A percentile compares a stretch with the other conserved stretches of the same genome.
Conservation (phyloP, 176 grass and related monocot species). For the Saccharum spontaneum region DNA sequence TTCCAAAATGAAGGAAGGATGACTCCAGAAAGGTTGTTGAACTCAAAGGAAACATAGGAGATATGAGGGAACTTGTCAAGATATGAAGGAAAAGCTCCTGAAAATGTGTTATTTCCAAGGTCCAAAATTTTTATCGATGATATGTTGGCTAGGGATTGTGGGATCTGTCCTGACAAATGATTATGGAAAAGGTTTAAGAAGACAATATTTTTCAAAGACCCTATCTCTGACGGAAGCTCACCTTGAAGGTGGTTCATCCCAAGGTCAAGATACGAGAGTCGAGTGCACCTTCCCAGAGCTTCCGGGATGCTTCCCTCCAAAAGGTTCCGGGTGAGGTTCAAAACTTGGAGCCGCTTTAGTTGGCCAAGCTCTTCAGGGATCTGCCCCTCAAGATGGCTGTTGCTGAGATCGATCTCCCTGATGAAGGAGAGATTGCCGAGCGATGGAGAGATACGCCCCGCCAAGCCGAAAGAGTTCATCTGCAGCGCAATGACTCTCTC, state of each 20-base stretch:
- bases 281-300: background rate
- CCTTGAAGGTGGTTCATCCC: constrained; percentile 31
- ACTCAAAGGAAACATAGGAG: background rate
- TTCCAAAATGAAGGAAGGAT: constrained; percentile 40
- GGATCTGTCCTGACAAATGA: constrained; percentile 25
- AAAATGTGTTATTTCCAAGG: background rate
- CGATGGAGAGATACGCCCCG: constrained; percentile 35
- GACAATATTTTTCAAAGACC: constrained; percentile 20
- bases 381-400: constrained; percentile 15
- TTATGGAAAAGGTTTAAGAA: background rate
- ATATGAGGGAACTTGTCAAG: background rate
- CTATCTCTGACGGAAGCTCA: constrained; percentile 15
- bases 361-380: constrained; percentile 31
- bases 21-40: constrained; percentile 19
- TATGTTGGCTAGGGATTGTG: background rate
- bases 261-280: background rate
- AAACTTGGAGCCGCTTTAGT: background rate
- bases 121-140: background rate
- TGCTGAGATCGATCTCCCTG: background rate
- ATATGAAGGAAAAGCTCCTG: constrained; percentile 16
- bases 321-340: constrained; percentile 10
- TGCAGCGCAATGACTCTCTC: constrained; percentile 22
- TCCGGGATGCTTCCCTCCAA: constrained; percentile 10
- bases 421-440: constrained; percentile 46
- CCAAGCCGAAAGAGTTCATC: background rate